Conservation (phyloP, 805 yeast species). For the Lachancea cidri region DNA sequence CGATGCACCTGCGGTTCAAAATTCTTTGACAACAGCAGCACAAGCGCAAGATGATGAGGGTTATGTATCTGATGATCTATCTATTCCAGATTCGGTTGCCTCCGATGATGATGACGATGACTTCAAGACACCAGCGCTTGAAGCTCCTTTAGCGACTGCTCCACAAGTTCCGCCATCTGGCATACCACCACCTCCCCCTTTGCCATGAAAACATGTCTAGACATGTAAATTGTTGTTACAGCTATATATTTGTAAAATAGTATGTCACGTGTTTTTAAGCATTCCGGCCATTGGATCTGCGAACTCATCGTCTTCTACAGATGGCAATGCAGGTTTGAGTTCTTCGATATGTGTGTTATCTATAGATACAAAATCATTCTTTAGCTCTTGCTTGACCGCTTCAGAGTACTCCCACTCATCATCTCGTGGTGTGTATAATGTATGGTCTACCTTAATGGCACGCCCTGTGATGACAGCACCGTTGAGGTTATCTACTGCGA, state of each 20-base stretch:
- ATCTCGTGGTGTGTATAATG: slow-evolving; percentile 50
- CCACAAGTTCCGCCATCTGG: slow-evolving; percentile 15
- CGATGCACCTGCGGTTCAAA: too few relatives aligned
- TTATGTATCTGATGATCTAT: slow-evolving; percentile 28
- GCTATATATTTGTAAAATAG: slow-evolving; percentile 1
- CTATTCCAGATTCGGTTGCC: slow-evolving; percentile 34
- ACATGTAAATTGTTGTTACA: too few relatives aligned
- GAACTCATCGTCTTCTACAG: slow-evolving; percentile 27
- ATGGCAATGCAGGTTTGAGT: neutral
- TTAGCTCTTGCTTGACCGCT: slow-evolving; percentile 30
- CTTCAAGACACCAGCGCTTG: slow-evolving; percentile 3
- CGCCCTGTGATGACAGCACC: slow-evolving; percentile 55
- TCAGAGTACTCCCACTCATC: slow-evolving; percentile 46
- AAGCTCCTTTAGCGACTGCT: neutral
- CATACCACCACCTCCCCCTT: slow-evolving; percentile 32
- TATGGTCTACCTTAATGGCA: slow-evolving; percentile 63
- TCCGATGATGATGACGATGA: slow-evolving; percentile 22
- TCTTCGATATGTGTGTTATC: neutral
- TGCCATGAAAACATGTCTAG: slow-evolving; percentile 21
- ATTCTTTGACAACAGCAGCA: slow-evolving; percentile 5
- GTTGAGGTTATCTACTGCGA: slow-evolving; percentile 86
- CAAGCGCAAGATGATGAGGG: slow-evolving; percentile 10
- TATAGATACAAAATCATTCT: slow-evolving; percentile 25
- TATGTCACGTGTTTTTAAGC: slow-evolving; percentile 12
- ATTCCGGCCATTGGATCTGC: slow-evolving; percentile 37